Base-by-base conservation (phyloP, 352 stramenopile genomes). In the Pythium monospermum region DNA sequence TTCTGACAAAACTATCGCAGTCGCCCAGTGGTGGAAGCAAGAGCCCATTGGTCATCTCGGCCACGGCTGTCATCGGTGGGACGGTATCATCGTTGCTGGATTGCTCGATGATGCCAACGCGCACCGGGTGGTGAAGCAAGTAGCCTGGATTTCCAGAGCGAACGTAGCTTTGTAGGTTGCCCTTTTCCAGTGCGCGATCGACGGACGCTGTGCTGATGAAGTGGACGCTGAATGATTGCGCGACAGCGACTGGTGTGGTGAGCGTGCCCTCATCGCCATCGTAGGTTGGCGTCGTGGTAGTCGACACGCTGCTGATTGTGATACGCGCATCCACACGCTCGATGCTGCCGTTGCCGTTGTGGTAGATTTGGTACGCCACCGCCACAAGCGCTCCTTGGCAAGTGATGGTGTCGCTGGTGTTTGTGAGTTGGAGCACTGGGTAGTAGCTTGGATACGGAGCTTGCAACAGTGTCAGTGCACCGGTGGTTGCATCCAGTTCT, bases 101-200 rank as follows among this genome's bases (percentile, higher is more conserved):
- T n/a, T n/a, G n/a, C 13, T 39, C 28, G 11, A 70, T 1, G 7
- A 66, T 21, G 13, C 69, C 69, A 6, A 76, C 67, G 6, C 69
- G 69, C 7, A 80, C 36, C 1, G 67, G 69, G 22, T 48, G 52
- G 22, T 76, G 64, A 8, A 57, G 28, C 16, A 63, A 31, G 37
- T 75, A 80, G 16, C 69, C 69, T 5, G 69, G 69, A 19, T 73
- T 76, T 0, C 69, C 69, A 0, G 69, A 80, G 2, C 69, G 64
- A 22, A 51, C 28, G 23, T 73, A 76, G 3, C 53, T 64, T 16
- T 62, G 31, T 1, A 75, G 1, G 51, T 80, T 80, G 3, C 69
- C 67, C 15, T 65, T 61, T 13, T 49, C 28, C 8, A 80, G 49
- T 11, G 67, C 65, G 15, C 70, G 49, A 16, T 31, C 19, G 21